Base-by-base conservation (phyloP, 768 basidiomycete genomes). In the Zangia roseola region DNA sequence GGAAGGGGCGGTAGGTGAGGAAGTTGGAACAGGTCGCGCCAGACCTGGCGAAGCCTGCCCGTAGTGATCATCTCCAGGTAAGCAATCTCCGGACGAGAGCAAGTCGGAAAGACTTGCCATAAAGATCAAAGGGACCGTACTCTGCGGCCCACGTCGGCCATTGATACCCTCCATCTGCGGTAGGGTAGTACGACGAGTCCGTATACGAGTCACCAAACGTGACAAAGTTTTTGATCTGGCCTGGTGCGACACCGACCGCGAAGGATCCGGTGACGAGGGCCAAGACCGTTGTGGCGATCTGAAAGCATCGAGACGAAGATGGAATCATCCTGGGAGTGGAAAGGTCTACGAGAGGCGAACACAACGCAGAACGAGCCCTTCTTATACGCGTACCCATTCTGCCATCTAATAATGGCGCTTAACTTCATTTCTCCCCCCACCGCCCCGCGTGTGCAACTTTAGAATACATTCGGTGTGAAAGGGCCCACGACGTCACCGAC, bases 161-260 rank as follows among this genome's bases (percentile, higher is more conserved):
- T 12, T 80, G 67, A 5, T 71, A 73, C 3, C 76, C 79, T 9
- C 73, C 72, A 43, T 71, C 68, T 2, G 67, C 68, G 10, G 61
- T 20, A 13, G 55, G 50, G 33, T 64, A 64, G 41, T 58, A 63
- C 8, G 74, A 75, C 2, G 78, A 62, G 50, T 86, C 84, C 0
- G 81, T 82, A 57, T 82, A 84, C 42, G 78, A 80, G 64, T 86
- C 84, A 4, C 84, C 84, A 48, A 86, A 87, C 0, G 82, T 83
- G 45, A 82, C 84, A 13, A 86, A 71, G 49, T 79, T 77, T 60
- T 79, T 81, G 49, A 86, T 83, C 52, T 82, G 79, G 6, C 69
- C 69, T 0, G 71, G 66, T 20, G 54, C 49, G 4, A 74, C 58
- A 10, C 67, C 72, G 12, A 43, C 25, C 6, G 51, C 50, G 33